Percentiles rank a stretch among this genome's conserved stretches.
These are phyloP conservation scores for Schizophyllum commune DNA, from an alignment of 1,284 basidiomycete species.

Conservation along the genomic window DNA sequence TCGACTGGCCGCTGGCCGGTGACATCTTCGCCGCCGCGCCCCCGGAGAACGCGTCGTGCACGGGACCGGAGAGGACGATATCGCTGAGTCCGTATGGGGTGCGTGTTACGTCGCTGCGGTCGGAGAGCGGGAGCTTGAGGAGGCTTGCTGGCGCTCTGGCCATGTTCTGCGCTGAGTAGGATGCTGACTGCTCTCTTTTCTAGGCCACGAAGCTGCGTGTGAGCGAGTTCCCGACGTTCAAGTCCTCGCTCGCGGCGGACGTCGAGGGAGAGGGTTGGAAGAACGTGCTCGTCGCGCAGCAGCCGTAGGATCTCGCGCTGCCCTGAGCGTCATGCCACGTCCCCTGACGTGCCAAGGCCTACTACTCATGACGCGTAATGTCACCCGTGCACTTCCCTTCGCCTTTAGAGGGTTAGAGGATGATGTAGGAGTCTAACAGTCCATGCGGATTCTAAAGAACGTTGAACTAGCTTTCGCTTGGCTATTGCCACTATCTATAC, in stretches of 20 bases:
- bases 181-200: background rate
- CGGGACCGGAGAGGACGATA: conserved; percentile 34
- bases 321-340: too few relatives aligned
- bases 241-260: conserved; percentile 3
- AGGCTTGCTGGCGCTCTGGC: background rate
- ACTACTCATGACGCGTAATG: too few relatives aligned
- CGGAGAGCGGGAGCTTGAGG: background rate
- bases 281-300: too few relatives aligned
- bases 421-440: too few relatives aligned
- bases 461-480: too few relatives aligned
- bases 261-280: background rate
- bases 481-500: too few relatives aligned
- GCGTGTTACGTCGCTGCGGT: conserved; percentile 16
- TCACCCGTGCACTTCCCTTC: too few relatives aligned
- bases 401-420: too few relatives aligned
- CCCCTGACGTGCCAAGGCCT: too few relatives aligned
- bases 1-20: conserved; percentile 42
- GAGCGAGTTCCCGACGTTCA: conserved; percentile 42
- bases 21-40: conserved; percentile 44
- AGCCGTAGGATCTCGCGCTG: too few relatives aligned
- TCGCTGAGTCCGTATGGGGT: conserved; percentile 47
- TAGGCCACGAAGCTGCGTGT: conserved; percentile 49
- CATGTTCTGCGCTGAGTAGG: background rate
- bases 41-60: conserved; percentile 39
- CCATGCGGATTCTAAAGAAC: too few relatives aligned